Evolutionary conservation across 1,284 basidiomycete species (phyloP).

Genomic region (Ustilago crameri): DNA sequence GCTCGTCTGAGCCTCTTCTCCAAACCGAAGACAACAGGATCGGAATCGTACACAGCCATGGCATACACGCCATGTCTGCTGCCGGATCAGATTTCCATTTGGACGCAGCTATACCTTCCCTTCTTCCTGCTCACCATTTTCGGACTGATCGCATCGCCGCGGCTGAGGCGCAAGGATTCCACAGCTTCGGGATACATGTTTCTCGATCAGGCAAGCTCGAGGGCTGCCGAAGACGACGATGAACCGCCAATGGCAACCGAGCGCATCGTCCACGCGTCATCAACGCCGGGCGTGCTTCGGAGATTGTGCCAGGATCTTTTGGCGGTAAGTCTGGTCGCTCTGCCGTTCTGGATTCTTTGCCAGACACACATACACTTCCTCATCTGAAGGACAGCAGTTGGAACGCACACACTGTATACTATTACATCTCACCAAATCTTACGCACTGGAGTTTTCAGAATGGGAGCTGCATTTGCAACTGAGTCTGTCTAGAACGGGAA

Average conservation of each 20-base stretch:
- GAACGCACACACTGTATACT: no score
- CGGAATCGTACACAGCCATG: conserved; percentile 1
- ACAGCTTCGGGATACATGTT: conserved; percentile 15
- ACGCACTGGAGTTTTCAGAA: no score
- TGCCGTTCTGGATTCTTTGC: conserved; percentile 45
- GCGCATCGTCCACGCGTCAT: background rate
- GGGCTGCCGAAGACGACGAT: conserved; percentile 18
- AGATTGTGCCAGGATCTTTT: conserved; percentile 31
- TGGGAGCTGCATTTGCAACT: conserved; percentile 8
- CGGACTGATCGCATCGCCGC: conserved; percentile 23
- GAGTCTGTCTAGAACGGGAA: conserved; percentile 1
- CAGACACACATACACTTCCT: conserved; percentile 44
- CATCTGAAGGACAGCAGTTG: conserved; percentile 8
- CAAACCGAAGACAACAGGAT: background rate
- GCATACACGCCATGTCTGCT: conserved; percentile 55
- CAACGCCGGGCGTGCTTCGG: background rate
- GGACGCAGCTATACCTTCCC: conserved; percentile 50
- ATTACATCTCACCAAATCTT: no score
- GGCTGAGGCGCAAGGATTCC: background rate
- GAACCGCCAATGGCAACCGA: conserved; percentile 9
- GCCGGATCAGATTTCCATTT: conserved; percentile 59
- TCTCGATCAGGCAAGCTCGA: conserved; percentile 21
- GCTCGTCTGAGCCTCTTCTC: conserved; percentile 49
- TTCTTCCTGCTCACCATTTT: conserved; percentile 26
- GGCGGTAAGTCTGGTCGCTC: conserved; percentile 34